Conservation (phyloP, 768 basidiomycete species). For the Lactifluus hygrophoroides region DNA sequence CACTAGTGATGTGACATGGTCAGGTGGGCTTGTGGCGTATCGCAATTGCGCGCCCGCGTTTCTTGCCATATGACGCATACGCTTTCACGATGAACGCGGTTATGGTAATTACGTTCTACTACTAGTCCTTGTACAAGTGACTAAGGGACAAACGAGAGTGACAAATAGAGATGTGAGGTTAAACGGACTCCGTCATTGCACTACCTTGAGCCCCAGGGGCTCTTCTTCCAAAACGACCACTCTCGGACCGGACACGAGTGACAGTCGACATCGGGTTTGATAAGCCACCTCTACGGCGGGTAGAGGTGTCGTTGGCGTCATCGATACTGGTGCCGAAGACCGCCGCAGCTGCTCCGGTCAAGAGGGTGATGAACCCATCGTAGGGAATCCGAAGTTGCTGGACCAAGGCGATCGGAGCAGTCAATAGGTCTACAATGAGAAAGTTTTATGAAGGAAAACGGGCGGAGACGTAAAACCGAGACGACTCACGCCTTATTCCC, state of each 20-base stretch:
- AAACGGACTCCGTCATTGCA: background rate
- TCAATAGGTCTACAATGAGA: background rate
- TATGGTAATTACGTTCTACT: too few relatives aligned
- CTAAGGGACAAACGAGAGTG: background rate
- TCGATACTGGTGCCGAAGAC: background rate
- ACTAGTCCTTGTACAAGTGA: too few relatives aligned
- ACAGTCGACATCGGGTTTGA: background rate
- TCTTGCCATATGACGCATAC: too few relatives aligned
- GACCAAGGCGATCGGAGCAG: background rate
- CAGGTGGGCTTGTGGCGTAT: too few relatives aligned
- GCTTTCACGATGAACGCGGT: too few relatives aligned
- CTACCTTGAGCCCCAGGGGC: background rate
- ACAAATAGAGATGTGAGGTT: background rate
- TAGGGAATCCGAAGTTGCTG: background rate
- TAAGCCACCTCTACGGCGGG: background rate
- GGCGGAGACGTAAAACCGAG: background rate
- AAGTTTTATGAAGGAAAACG: background rate
- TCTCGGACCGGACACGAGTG: background rate
- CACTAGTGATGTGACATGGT: too few relatives aligned
- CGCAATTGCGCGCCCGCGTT: too few relatives aligned
- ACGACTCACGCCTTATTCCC: background rate
- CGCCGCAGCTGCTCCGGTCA: background rate
- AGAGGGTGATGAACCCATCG: background rate
- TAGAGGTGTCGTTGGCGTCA: background rate
- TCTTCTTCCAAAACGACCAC: background rate